Conservation (phyloP, 108 stramenopile species). For the Nitzschia inconspicua region DNA sequence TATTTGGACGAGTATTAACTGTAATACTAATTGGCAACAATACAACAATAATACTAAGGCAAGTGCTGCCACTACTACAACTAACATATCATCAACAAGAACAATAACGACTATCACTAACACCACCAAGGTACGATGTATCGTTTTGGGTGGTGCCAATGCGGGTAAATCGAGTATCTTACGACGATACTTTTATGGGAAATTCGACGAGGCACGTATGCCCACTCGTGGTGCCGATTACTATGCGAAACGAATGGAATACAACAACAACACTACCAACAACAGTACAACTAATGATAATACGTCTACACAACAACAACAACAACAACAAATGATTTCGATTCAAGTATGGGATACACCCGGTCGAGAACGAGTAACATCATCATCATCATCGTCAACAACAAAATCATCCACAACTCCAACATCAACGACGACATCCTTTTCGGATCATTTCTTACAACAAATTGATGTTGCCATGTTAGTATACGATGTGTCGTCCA, state of each 20-base stretch:
- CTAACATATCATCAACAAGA: too few relatives aligned
- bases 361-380: conserved; percentile 61
- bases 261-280: conserved; percentile 1
- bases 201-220: conserved; percentile 30
- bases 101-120: too few relatives aligned
- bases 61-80: too few relatives aligned
- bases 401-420: too few relatives aligned
- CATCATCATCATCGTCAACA: too few relatives aligned
- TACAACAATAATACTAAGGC: too few relatives aligned
- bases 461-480: conserved; percentile 68
- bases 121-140: conserved; percentile 32
- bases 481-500: conserved; percentile 76
- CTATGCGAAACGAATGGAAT: conserved; percentile 19
- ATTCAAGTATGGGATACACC: conserved; percentile 82
- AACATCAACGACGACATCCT: conserved; percentile 27
- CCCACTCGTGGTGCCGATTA: conserved; percentile 50
- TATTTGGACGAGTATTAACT: too few relatives aligned
- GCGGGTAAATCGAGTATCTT: conserved; percentile 75
- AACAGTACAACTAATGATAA: background rate
- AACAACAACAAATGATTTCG: conserved; percentile 18
- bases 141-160: conserved; percentile 50
- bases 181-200: conserved; percentile 49
- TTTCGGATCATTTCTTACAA: conserved; percentile 56
- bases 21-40: too few relatives aligned
- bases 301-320: background rate